Evolutionary conservation across 306 rosid species (phyloP).

Genomic region (Cicer cuneatum): DNA sequence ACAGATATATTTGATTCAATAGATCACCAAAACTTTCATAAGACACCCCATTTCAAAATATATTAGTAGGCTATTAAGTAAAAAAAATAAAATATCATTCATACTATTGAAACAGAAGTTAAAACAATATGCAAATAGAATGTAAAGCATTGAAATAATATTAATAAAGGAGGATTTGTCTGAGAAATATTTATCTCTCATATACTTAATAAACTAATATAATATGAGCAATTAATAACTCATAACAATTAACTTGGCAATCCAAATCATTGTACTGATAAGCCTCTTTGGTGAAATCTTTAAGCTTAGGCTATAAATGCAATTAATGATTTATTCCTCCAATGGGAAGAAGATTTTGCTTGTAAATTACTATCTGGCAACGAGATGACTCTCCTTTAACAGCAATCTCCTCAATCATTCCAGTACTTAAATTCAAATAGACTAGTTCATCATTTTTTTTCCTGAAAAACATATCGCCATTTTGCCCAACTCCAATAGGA

Average conservation of each 20-base stretch:
- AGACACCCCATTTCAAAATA: background rate
- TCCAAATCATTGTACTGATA: background rate
- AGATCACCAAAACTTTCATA: background rate
- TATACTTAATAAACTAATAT: background rate
- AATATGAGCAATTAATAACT: slow-evolving; percentile 1
- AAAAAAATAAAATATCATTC: background rate
- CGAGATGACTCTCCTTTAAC: background rate
- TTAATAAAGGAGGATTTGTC: background rate
- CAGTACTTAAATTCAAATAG: background rate
- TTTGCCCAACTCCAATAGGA: background rate
- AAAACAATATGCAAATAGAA: slow-evolving; percentile 4
- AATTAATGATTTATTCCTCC: background rate
- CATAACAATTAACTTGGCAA: background rate
- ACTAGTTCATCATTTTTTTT: background rate
- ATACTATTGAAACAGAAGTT: background rate
- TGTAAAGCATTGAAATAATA: slow-evolving; percentile 3
- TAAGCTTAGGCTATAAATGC: no score
- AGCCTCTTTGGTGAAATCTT: no score
- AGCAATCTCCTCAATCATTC: background rate
- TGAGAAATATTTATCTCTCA: background rate
- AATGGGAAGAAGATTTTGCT: background rate
- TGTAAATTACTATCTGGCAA: background rate
- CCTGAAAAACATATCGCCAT: background rate
- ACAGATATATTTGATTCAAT: background rate
- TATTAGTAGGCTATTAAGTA: background rate